Evolutionary conservation across 78 protist species (phyloP), one percentile per base, ranked within the genome.

Genomic region (Capsaspora owczarzaki): DNA sequence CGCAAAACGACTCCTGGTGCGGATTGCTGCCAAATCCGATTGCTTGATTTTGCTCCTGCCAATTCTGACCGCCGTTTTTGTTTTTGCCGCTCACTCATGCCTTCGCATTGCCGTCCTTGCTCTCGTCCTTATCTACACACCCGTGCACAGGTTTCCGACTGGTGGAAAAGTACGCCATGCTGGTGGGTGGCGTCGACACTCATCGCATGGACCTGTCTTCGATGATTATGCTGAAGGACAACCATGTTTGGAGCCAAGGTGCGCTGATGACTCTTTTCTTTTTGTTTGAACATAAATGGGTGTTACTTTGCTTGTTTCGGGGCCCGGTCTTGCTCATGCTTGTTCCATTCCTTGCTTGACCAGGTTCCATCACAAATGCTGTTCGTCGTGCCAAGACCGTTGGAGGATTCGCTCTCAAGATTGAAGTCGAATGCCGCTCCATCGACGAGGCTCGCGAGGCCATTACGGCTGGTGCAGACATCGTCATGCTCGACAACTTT

Each of bases 1-100:
- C 81, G 98, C 51, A 95, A 95, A 79, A 95, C 98, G 27, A 92
- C 98, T 2, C 98, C 98, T 0, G 97, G 91, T n/a, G 61, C 75
- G 42, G 5, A 25, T n/a, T n/a, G n/a, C n/a, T n/a, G n/a, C n/a
- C n/a, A 1, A 27, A 6, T 14, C 31, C 61, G 14, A 1, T 22
- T 5, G 29, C 29, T 3, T 14, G 29, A 1, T 14, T 16, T 3
- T 53, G 61, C 61, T 14, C 31, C 4, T 3, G 61, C 61, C 23
- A 27, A 10, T 14, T 10, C 68, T 25, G 68, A 1, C 16, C 27
- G 40, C 14, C 25, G 25, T 5, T 10, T 53, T 53, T 6, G 5
- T 12, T 14, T 46, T 46, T 46, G 25, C 4, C 40, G 35, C 1
- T n/a, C 41, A 14, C 40, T 2, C 40, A 2, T 2, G 33, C 40